These are phyloP conservation scores for Chaetomium fimeti DNA, from an alignment of 495 filamentous ascomycete genomes.

Conservation along the genomic window DNA sequence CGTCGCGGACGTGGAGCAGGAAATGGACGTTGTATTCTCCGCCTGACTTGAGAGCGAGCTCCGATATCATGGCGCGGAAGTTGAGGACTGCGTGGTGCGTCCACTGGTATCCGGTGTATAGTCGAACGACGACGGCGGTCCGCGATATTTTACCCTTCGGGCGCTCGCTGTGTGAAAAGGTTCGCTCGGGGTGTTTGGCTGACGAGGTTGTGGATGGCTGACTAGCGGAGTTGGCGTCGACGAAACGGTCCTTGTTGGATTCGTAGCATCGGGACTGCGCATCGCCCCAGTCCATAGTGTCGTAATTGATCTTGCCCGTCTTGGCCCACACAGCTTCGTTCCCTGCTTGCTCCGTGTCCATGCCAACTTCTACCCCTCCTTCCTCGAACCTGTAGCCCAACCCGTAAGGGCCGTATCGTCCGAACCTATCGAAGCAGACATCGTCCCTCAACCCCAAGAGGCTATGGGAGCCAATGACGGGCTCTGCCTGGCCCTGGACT, in stretches of 20 bases:
- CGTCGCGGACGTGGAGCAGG: constrained; percentile 74
- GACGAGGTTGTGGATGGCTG: not conserved
- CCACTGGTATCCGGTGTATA: constrained; percentile 69
- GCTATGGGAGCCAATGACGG: constrained; percentile 75
- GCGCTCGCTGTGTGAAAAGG: constrained; percentile 23
- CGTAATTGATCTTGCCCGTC: constrained; percentile 70
- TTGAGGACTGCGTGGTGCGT: constrained; percentile 65
- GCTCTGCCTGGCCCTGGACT: constrained; percentile 74
- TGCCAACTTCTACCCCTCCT: constrained; percentile 74
- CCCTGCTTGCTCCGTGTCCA: constrained; percentile 73
- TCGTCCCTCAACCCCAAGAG: constrained; percentile 76
- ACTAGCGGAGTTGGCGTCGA: constrained; percentile 22
- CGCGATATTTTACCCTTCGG: constrained; percentile 48
- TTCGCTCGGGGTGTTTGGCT: not conserved
- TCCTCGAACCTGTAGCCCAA: constrained; percentile 71
- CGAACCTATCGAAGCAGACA: constrained; percentile 92
- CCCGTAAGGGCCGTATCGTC: constrained; percentile 86
- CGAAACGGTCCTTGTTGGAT: constrained; percentile 67
- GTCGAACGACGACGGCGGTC: constrained; percentile 70
- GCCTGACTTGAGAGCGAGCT: constrained; percentile 69
- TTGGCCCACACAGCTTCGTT: constrained; percentile 68
- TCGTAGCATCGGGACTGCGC: constrained; percentile 67
- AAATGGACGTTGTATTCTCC: constrained; percentile 79
- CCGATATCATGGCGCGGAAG: constrained; percentile 76
- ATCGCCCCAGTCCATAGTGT: constrained; percentile 69